Conservation (phyloP, 306 rosid genomes). For the Biancaea sappan region DNA sequence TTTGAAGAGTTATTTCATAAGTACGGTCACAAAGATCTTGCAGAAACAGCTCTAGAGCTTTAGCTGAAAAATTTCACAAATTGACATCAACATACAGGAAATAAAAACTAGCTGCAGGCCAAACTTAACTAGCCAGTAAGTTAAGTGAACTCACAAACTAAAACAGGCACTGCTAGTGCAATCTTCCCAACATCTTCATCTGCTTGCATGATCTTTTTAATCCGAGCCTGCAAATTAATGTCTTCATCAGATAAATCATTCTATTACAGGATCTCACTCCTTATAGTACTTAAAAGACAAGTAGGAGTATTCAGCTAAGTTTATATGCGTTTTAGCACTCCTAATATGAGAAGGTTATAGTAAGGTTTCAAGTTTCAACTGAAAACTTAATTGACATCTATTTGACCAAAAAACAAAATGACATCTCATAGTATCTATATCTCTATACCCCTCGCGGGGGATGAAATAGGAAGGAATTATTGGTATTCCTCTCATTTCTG, state of each 20-base stretch:
- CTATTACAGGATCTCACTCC: constrained; percentile 12
- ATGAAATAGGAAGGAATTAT: neutral
- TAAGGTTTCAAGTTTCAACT: constrained; percentile 17
- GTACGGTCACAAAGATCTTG: constrained; percentile 99
- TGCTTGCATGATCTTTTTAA: constrained; percentile 99
- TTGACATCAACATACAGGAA: constrained; percentile 28
- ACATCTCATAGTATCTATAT: neutral
- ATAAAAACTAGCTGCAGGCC: neutral
- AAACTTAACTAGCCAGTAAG: constrained; percentile 30
- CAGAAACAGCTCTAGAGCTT: constrained; percentile 93
- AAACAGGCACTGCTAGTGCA: constrained; percentile 94
- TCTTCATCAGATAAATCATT: constrained; percentile 18
- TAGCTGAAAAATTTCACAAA: constrained; percentile 62
- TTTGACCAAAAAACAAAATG: too few relatives aligned
- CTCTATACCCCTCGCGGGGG: too few relatives aligned
- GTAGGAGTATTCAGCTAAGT: neutral
- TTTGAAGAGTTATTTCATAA: constrained; percentile 94
- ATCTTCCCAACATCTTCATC: constrained; percentile 98
- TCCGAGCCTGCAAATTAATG: constrained; percentile 73
- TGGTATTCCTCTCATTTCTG: neutral
- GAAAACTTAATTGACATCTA: neutral
- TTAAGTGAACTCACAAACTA: constrained; percentile 79
- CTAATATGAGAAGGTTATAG: neutral
- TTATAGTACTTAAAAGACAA: constrained; percentile 2
- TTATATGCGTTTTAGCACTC: constrained; percentile 11